These are phyloP conservation scores for Penicillium riverlandense DNA, from an alignment of 495 filamentous ascomycete species.

Conservation along the genomic window DNA sequence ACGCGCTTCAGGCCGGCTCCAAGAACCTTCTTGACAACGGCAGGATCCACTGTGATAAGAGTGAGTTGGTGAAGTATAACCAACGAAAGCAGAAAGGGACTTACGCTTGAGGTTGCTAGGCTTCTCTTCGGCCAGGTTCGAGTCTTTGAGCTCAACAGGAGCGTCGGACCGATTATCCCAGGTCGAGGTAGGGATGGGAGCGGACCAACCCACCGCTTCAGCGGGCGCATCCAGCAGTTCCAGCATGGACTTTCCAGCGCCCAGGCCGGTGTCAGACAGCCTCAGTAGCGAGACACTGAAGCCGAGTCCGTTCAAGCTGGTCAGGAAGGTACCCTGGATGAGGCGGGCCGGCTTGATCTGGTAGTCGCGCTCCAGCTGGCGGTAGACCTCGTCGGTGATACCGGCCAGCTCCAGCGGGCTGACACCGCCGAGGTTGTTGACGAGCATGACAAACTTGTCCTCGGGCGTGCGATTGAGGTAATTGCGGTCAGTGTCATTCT, in stretches of 20 bases:
- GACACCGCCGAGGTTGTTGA: constrained; percentile 94
- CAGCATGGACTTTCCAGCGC: constrained; percentile 68
- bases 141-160: constrained; percentile 40
- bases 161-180: constrained; percentile 42
- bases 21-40: constrained; percentile 51
- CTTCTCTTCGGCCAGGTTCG: constrained; percentile 48
- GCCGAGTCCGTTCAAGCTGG: constrained; percentile 84
- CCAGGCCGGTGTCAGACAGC: constrained; percentile 71
- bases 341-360: constrained; percentile 64
- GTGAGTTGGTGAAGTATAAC: no score
- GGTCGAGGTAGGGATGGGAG: constrained; percentile 53
- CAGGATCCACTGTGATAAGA: constrained; percentile 49
- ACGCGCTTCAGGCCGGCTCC: constrained; percentile 61
- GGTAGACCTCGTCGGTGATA: constrained; percentile 80
- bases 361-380: constrained; percentile 63
- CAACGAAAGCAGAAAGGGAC: constrained; percentile 7
- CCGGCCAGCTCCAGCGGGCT: constrained; percentile 84
- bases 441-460: constrained; percentile 64
- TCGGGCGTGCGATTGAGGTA: constrained; percentile 61
- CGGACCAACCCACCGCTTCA: constrained; percentile 80
- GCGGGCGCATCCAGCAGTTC: constrained; percentile 80
- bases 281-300: constrained; percentile 86
- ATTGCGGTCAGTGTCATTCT: constrained; percentile 69
- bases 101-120: constrained; percentile 63
- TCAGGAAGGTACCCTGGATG: constrained; percentile 58